These are phyloP conservation scores for Aspergillus tamarii DNA, from an alignment of 2,329 filamentous ascomycete genomes.

Conservation along the genomic window DNA sequence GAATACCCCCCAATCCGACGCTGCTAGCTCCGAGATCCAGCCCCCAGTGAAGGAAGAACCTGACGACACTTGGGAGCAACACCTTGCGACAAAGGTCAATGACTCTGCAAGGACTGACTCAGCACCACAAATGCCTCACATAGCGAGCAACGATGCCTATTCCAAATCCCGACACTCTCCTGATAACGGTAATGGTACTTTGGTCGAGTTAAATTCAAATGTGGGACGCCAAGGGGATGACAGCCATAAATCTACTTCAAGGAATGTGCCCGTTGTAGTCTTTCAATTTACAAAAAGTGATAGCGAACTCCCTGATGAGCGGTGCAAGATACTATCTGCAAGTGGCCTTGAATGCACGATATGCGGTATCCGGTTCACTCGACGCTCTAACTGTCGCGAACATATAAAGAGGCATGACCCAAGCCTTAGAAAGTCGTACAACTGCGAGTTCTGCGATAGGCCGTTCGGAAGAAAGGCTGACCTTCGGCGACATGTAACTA, in stretches of 20 bases:
- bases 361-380: slow-evolving; percentile 78
- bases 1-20: slow-evolving; percentile 28
- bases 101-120: background rate
- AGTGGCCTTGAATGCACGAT: slow-evolving; percentile 74
- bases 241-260: slow-evolving; percentile 6
- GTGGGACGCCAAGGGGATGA: background rate
- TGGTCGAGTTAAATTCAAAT: slow-evolving; percentile 5
- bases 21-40: slow-evolving; percentile 20
- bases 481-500: slow-evolving; percentile 60
- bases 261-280: slow-evolving; percentile 9
- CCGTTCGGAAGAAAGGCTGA: slow-evolving; percentile 84
- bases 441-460: slow-evolving; percentile 71
- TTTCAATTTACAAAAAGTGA: slow-evolving; percentile 15
- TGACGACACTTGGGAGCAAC: slow-evolving; percentile 23
- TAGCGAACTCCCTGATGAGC: slow-evolving; percentile 4
- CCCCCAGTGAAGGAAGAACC: slow-evolving; percentile 17
- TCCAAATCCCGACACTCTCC: background rate
- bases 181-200: background rate
- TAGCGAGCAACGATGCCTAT: background rate
- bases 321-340: slow-evolving; percentile 38
- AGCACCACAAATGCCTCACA: slow-evolving; percentile 12
- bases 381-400: slow-evolving; percentile 84
- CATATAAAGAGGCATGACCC: slow-evolving; percentile 85
- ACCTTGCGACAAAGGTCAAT: slow-evolving; percentile 10
- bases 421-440: slow-evolving; percentile 69